Evolutionary conservation across 2,329 filamentous ascomycete genomes (phyloP), one percentile per base, ranked within the genome.

Genomic region (Dactylellina parvicollis): DNA sequence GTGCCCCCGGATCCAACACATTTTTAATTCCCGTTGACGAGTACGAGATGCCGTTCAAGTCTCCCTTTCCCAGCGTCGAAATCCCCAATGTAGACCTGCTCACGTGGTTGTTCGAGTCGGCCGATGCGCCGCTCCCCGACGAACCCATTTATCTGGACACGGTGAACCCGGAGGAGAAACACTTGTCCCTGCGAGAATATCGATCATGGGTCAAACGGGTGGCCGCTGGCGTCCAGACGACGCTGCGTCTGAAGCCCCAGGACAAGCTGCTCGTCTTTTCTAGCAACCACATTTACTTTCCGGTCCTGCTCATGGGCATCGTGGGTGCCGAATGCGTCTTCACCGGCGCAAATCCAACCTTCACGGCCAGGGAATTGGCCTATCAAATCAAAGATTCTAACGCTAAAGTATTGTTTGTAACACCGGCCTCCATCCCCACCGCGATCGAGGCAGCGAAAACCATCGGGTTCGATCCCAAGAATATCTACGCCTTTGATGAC

Each of bases 281-380:
- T 0, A 86, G 87, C 20, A 94, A 93, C 80, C 88, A 86, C 76
- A 80, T 94, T 12, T 91, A 89, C 81, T 91, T 89, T 78, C 89
- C 91, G 0, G 83, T 86, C 0, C 82, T 91, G 0, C 86, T 93
- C 60, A 83, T 92, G 80, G 91, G 91, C 14, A 84, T 90, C 18
- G 83, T 92, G 55, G 92, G 92, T 87, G 90, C 91, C 0, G 90
- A 90, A 2, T 90, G 90, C 1, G 82, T 94, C 60, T 94, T 94
- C 81, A 90, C 88, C 0, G 91, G 90, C 24, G 89, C 89, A 1
- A 92, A 92, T 73, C 89, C 90, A 0, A 84, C 83, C 3, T 92
- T 88, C 76, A 88, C 91, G 0, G 82, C 86, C 0, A 83, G 90
- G 18, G 91, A 95, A 80, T 80, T 96, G 47, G 89, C 88, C 4